These are phyloP conservation scores for Alopecurus myosuroides DNA, from an alignment of 176 grass and related monocot genomes.

Conservation along the genomic window DNA sequence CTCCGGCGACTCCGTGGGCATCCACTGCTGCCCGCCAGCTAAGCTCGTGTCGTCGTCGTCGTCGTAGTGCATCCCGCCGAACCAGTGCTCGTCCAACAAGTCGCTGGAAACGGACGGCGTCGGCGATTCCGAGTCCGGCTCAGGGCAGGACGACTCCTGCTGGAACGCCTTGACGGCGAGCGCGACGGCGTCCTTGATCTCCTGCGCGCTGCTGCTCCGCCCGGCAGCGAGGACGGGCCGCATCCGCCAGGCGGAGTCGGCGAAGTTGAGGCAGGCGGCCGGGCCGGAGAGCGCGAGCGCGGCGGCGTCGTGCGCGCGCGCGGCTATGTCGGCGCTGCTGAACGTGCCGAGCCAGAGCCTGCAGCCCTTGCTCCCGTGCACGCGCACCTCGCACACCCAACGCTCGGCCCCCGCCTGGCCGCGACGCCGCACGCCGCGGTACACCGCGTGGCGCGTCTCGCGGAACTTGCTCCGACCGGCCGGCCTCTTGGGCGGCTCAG, in stretches of 20 bases:
- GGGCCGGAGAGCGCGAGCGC: conserved; percentile 37
- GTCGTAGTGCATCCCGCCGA: too few relatives aligned
- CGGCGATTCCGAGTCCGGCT: too few relatives aligned
- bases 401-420: conserved; percentile 16
- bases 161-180: too few relatives aligned
- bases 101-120: too few relatives aligned
- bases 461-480: conserved; percentile 68
- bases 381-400: conserved; percentile 79
- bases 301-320: conserved; percentile 73
- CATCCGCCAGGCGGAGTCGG: conserved; percentile 44
- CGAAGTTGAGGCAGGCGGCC: conserved; percentile 64
- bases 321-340: conserved; percentile 49
- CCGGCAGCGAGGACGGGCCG: not conserved
- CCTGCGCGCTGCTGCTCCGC: not conserved
- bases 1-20: too few relatives aligned
- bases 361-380: not conserved
- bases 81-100: too few relatives aligned
- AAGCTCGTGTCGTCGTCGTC: too few relatives aligned
- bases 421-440: conserved; percentile 49
- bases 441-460: conserved; percentile 77
- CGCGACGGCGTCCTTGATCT: too few relatives aligned
- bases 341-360: conserved; percentile 89
- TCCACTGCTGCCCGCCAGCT: too few relatives aligned
- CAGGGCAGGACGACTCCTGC: too few relatives aligned
- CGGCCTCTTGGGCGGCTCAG: conserved; percentile 56